phyloP scores from a whole-genome alignment of 2,329 filamentous ascomycete genomes.

The Ambrosiella xylebori region DNA sequence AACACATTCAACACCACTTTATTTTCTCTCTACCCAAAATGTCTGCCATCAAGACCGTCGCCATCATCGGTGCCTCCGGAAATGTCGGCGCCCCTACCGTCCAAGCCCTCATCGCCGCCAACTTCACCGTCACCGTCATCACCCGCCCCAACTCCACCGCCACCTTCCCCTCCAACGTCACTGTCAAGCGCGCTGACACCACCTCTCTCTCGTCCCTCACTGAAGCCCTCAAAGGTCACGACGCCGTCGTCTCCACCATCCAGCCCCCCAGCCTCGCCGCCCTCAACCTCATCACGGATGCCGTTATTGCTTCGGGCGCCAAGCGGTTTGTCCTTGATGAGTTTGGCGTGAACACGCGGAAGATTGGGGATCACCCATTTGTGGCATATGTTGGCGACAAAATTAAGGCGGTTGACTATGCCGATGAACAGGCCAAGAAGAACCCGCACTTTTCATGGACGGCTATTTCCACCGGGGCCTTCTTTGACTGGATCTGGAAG shows the following conservation, averaged over 20 bases:
- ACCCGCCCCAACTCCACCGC: slow-evolving; percentile 28
- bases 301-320: slow-evolving; percentile 40
- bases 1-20: neutral
- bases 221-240: slow-evolving; percentile 34
- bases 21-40: slow-evolving; percentile 4
- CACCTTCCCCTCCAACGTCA: slow-evolving; percentile 21
- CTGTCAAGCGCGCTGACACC: slow-evolving; percentile 31
- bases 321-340: slow-evolving; percentile 45
- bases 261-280: slow-evolving; percentile 23
- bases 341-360: slow-evolving; percentile 24
- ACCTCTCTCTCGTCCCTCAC: slow-evolving; percentile 30
- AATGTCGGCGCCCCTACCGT: slow-evolving; percentile 25
- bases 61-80: slow-evolving; percentile 24
- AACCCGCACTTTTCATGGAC: slow-evolving; percentile 33
- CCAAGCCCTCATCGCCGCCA: slow-evolving; percentile 21
- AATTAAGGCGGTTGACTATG: slow-evolving; percentile 22
- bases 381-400: slow-evolving; percentile 33
- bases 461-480: slow-evolving; percentile 26
- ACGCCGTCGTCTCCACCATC: slow-evolving; percentile 32
- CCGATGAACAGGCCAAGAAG: slow-evolving; percentile 23
- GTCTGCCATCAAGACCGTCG: slow-evolving; percentile 22
- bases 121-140: slow-evolving; percentile 37
- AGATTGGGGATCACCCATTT: slow-evolving; percentile 19
- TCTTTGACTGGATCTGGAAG: slow-evolving; percentile 32
- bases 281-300: slow-evolving; percentile 33